Evolutionary conservation across 148 eudicot species (phyloP), one percentile per base, ranked within the genome.

Genomic region (Talinum fruticosum): DNA sequence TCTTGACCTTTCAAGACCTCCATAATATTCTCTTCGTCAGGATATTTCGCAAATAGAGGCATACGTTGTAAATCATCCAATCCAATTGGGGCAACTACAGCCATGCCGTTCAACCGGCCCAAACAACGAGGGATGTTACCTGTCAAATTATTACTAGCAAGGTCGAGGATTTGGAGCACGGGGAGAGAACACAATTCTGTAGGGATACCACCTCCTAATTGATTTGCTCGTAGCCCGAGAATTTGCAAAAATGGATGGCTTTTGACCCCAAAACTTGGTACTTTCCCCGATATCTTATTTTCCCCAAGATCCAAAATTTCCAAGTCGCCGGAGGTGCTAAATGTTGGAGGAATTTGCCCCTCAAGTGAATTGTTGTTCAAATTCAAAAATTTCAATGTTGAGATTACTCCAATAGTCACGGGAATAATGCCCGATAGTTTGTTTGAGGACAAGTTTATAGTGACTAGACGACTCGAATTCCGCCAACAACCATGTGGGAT

Each of bases 61-160:
- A n/a, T n/a, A n/a, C n/a, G n/a, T n/a, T n/a, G n/a, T n/a, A n/a
- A n/a, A n/a, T n/a, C n/a, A n/a, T n/a, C n/a, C n/a, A n/a, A n/a
- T n/a, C n/a, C n/a, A n/a, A n/a, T n/a, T n/a, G n/a, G n/a, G n/a
- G n/a, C n/a, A n/a, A n/a, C n/a, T n/a, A n/a, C n/a, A n/a, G n/a
- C n/a, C 83, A 84, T 79, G 59, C 54, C 74, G 8, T 26, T 69
- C 26, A 86, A 67, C 26, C 82, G 78, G 29, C 73, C 76, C 10
- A 88, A 69, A 33, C 91, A 86, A 1, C 45, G 14, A 3, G 91
- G 89, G 49, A 88, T 81, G 4, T 26, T 7, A 19, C 89, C 89
- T 28, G 81, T 30, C 19, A 86, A 75, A 57, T 80, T 83, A 51
- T 85, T 89, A 0, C 53, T 7, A 0, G 83, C 83, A 41, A 89